phyloP scores from a whole-genome alignment of 169 alveolate species.

The Eimeria sp. region DNA sequence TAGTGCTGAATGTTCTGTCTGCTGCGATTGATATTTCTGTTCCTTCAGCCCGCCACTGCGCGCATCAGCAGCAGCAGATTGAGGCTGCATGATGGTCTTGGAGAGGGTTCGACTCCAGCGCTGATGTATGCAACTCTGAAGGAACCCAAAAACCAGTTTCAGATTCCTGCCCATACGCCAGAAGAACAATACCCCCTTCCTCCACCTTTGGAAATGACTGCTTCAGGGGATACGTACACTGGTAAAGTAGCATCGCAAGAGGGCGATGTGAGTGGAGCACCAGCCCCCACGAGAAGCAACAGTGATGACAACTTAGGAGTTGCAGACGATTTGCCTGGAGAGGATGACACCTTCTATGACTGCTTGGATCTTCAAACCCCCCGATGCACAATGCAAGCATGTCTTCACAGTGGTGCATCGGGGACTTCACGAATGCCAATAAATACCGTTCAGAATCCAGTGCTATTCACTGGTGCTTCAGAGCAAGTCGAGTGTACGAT shows the following conservation, averaged over 20 bases:
- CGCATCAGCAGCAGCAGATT: conserved; percentile 21
- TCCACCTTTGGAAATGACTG: background rate
- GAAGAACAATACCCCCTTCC: background rate
- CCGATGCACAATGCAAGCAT: background rate
- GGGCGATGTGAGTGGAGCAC: background rate
- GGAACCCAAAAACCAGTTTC: background rate
- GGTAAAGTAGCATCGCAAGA: background rate
- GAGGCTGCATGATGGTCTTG: background rate
- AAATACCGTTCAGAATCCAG: background rate
- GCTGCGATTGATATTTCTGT: background rate
- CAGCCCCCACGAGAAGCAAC: background rate
- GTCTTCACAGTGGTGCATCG: conserved; percentile 10
- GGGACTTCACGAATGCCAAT: background rate
- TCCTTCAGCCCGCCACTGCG: conserved; percentile 61
- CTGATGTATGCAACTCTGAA: background rate
- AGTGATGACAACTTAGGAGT: background rate
- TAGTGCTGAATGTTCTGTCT: background rate
- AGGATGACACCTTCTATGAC: conserved; percentile 13
- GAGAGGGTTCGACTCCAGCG: background rate
- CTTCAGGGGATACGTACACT: background rate
- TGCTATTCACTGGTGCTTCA: background rate
- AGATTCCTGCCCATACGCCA: background rate
- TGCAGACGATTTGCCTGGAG: background rate
- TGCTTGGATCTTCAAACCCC: conserved; percentile 55
- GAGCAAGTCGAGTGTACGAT: conserved; percentile 7